Base-by-base conservation (phyloP, 208 protist species). In the Tritrichomonas foetus region DNA sequence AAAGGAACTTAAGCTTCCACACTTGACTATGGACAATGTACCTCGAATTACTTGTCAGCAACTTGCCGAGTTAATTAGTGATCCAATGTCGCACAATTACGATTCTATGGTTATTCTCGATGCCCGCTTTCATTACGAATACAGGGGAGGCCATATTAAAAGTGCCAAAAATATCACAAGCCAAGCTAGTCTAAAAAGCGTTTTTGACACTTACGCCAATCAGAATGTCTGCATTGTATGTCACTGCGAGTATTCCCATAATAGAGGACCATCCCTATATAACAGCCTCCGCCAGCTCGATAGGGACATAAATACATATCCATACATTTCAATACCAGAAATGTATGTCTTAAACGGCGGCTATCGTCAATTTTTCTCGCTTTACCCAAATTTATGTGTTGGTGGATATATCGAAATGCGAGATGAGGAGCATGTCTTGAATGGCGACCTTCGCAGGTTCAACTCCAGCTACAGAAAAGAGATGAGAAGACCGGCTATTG, bases 121-220 rank as follows among this genome's bases (percentile, higher is more conserved):
- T 84, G 20, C n/a, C 72, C 66, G 93, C 44, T 95, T 82, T 57
- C 22, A 93, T n/a, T 95, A 95, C 33, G 94, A 95, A 72, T 93
- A 94, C 47, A 36, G 13, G 0, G 94, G 94, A 39, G 94, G 94
- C 1, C 92, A 95, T 84, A 72, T 95, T n/a, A 8, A 61, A 50
- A 0, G n/a, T 33, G 53, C 80, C 30, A 41, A 82, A 27, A 92
- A 93, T 30, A 57, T 94, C 0, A 61, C 74, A 13, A 41, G 27
- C 0, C n/a, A 92, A 66, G 53, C n/a, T 41, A 47, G 8, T 1
- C 25, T 94, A 3, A 61, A n/a, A 22, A 25, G 27, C 13, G n/a
- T 94, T 25, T 94, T 69, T 30, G 2, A 78, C 1, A n/a, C 27
- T 33, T 55, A 84, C 3, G 0, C 27, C 49, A 25, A 55, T 9